Base-by-base conservation (phyloP, 352 stramenopile species). In the Phytophthora tentaculata region DNA sequence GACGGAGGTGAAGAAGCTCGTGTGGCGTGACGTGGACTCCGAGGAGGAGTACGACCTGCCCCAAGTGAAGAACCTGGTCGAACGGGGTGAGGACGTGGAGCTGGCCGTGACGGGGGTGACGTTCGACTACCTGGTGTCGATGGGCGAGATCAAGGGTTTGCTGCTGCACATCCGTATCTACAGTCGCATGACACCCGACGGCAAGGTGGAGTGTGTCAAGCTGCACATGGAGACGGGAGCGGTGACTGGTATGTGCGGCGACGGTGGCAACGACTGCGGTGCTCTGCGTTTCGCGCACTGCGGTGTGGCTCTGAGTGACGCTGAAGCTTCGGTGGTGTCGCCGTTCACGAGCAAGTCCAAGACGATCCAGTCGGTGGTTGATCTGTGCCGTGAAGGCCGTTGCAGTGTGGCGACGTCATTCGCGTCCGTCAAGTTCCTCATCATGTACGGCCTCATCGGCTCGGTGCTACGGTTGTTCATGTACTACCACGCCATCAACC, bases 201-300 rank as follows among this genome's bases (percentile, higher is more conserved):
- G 74, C 17, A 95, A 95, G 56, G 75, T 88, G 2, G 81, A 89
- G n/a, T 92, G 86, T 47, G 78, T 91, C 19, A 79, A 88, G 58
- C 76, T 86, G n/a, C 78, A 88, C 69, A 92, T 91, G 69, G 67
- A 64, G n/a, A 70, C 73, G 2, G 86, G 86, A 45, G 81, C 77
- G 6, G 83, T 95, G 16, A 91, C 83, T n/a, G 84, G 83, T 10
- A 95, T 95, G 88, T 94, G 86, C 39, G 88, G 88, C 37, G 88
- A 95, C 49, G 88, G 88, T 54, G 90, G 90, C 23, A 98, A 98
- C 69, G 93, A 98, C 62, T 97, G 91, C 62, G 93, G 93, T 61
- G 91, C 91, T 23, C 71, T 98, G 12, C 92, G 92, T 68, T 89
- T 94, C 29, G 93, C 93, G 8, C 93, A 98, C 74, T 88, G 97